These are phyloP conservation scores for Chlorella sp. DNA, from an alignment of 139 green algal species.

Conservation along the genomic window DNA sequence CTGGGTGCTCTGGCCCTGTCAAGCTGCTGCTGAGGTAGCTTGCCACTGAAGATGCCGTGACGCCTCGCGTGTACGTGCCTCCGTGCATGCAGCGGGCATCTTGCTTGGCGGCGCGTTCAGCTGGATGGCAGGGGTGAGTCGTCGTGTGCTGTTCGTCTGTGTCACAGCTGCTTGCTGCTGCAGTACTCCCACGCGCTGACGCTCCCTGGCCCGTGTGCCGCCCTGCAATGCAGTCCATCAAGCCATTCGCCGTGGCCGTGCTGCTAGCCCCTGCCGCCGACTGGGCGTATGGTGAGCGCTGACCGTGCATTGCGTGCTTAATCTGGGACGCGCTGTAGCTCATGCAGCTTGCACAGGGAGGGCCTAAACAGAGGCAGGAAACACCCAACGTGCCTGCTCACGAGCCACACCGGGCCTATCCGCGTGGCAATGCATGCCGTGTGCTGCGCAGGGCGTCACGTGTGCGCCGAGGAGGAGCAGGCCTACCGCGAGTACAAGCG, in stretches of 20 bases:
- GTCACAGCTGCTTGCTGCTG: not conserved
- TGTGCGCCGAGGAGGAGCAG: slow-evolving; percentile 8
- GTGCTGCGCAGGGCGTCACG: slow-evolving; percentile 12
- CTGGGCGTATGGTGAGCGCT: slow-evolving; percentile 22
- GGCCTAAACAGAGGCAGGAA: no score
- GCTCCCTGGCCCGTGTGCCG: not conserved
- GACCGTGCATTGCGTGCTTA: not conserved
- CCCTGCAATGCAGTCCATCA: slow-evolving; percentile 6
- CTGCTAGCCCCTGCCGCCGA: slow-evolving; percentile 20
- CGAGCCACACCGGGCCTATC: no score
- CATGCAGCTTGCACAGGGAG: no score
- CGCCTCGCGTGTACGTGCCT: not conserved
- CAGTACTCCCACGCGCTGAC: not conserved
- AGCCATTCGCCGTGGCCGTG: slow-evolving; percentile 17
- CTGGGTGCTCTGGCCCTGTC: no score
- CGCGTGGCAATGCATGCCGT: no score
- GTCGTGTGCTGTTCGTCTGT: not conserved
- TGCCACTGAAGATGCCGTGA: no score
- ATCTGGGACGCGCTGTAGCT: not conserved
- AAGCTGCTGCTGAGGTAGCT: no score
- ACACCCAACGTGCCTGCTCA: no score
- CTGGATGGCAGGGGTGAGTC: not conserved
- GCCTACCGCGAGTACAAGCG: slow-evolving; percentile 18
- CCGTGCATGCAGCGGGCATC: not conserved
- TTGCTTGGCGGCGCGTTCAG: not conserved